phyloP scores from a whole-genome alignment of 2,329 filamentous ascomycete species.

The Simplicillium aogashimaense region DNA sequence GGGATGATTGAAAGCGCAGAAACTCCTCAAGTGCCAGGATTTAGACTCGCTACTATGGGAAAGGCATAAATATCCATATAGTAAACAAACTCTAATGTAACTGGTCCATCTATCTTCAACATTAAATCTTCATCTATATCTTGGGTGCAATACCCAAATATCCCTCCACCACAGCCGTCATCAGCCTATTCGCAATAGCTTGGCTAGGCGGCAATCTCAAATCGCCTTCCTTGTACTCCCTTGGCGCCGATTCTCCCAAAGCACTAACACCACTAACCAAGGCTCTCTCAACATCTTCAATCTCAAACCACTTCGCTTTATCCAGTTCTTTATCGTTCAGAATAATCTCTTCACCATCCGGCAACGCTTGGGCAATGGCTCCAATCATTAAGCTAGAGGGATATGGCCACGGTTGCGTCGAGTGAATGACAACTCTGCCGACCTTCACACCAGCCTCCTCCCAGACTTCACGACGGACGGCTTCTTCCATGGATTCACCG shows the following conservation, averaged over 20 bases:
- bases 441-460: slow-evolving; percentile 73
- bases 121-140: slow-evolving; percentile 25
- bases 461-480: slow-evolving; percentile 75
- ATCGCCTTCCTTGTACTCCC: slow-evolving; percentile 64
- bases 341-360: slow-evolving; percentile 66
- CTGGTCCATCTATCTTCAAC: not conserved
- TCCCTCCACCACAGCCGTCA: slow-evolving; percentile 68
- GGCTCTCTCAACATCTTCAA: slow-evolving; percentile 73
- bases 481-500: slow-evolving; percentile 76
- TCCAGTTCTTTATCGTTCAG: slow-evolving; percentile 89
- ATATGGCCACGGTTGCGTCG: slow-evolving; percentile 81
- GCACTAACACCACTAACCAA: slow-evolving; percentile 54
- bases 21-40: slow-evolving; percentile 31
- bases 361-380: slow-evolving; percentile 77
- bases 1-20: slow-evolving; percentile 26
- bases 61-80: slow-evolving; percentile 1
- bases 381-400: slow-evolving; percentile 79
- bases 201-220: slow-evolving; percentile 75
- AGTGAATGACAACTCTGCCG: slow-evolving; percentile 71
- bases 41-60: slow-evolving; percentile 24
- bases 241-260: slow-evolving; percentile 53
- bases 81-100: not conserved
- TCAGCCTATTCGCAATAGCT: slow-evolving; percentile 85
- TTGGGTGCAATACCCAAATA: slow-evolving; percentile 51
- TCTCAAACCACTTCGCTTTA: slow-evolving; percentile 75